Evolutionary conservation across 257 asterid species (phyloP).

Genomic region (Anisodus acutangulus): DNA sequence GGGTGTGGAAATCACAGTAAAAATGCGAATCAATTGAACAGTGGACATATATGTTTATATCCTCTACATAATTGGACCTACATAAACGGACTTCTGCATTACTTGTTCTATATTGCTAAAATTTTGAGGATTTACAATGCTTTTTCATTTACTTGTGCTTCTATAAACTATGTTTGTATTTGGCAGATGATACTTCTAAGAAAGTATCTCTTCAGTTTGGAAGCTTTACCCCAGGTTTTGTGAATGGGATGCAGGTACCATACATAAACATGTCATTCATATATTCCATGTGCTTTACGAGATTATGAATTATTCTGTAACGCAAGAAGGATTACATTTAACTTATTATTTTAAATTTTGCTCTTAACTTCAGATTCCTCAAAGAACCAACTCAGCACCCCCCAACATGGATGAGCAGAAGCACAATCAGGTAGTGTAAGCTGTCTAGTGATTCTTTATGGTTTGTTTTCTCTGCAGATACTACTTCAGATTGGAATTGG

Average conservation of each 20-base stretch:
- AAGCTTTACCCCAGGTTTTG: constrained; percentile 31
- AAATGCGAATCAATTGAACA: not conserved
- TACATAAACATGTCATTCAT: not conserved
- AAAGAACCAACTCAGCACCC: constrained; percentile 35
- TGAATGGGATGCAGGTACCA: constrained; percentile 39
- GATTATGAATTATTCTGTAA: constrained; percentile 23
- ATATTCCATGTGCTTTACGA: not conserved
- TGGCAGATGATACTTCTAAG: constrained; percentile 34
- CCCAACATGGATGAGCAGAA: constrained; percentile 35
- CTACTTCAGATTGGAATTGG: not conserved
- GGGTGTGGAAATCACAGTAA: not conserved
- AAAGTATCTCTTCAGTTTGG: constrained; percentile 38
- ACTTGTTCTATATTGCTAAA: not conserved
- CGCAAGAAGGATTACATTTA: constrained; percentile 15
- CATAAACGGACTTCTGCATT: not conserved
- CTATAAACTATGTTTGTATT: not conserved
- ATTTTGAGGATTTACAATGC: constrained; percentile 11
- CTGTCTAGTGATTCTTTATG: constrained; percentile 3
- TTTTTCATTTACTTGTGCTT: constrained; percentile 2
- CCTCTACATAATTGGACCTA: not conserved
- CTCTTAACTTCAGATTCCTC: constrained; percentile 28
- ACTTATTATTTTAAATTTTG: not conserved
- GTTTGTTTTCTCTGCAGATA: not conserved
- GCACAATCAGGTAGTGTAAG: constrained; percentile 27
- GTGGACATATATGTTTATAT: constrained; percentile 6